Evolutionary conservation across 345 rosid species (phyloP).

Genomic region (Syzygium aqueum): DNA sequence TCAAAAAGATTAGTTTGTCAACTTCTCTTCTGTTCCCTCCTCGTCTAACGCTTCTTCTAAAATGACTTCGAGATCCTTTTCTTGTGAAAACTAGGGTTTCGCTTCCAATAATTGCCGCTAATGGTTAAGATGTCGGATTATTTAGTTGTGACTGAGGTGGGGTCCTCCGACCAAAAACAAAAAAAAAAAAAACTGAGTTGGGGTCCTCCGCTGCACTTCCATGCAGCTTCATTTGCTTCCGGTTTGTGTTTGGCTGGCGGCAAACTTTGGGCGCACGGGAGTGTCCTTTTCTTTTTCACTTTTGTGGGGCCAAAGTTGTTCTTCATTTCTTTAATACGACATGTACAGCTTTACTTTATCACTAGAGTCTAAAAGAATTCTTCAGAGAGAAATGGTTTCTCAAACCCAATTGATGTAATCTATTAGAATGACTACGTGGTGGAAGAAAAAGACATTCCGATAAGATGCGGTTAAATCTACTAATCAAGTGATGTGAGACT

Average conservation of each 20-base stretch:
- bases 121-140: background rate
- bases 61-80: background rate
- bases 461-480: background rate
- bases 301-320: background rate
- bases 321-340: background rate
- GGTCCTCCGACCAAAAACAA: background rate
- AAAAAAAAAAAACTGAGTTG: background rate
- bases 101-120: background rate
- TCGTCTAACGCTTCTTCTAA: background rate
- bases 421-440: background rate
- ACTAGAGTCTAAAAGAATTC: background rate
- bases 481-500: background rate
- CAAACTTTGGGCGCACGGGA: background rate
- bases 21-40: background rate
- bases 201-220: background rate
- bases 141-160: background rate
- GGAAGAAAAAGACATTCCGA: background rate
- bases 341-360: background rate
- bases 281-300: background rate
- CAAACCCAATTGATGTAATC: background rate
- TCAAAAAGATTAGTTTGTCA: background rate
- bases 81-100: background rate
- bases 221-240: background rate
- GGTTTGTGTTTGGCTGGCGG: background rate
- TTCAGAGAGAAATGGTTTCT: background rate